Evolutionary conservation across 1,284 basidiomycete species (phyloP).

Genomic region (Ustanciosporium gigantosporum): DNA sequence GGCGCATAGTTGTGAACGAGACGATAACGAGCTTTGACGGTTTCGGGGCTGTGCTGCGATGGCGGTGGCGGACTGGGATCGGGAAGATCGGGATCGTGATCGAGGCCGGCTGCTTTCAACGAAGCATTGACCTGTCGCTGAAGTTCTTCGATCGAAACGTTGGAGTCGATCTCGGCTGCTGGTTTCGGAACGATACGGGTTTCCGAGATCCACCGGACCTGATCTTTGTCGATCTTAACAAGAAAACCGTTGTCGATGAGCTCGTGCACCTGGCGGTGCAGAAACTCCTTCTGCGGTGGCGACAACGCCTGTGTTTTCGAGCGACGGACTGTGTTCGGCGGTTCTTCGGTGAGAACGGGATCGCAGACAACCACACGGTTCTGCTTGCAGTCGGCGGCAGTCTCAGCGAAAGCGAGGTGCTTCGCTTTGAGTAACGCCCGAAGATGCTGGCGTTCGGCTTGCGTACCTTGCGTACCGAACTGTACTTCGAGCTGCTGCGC

Average conservation of each 20-base stretch:
- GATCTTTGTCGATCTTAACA: neutral
- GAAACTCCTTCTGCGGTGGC: slow-evolving; percentile 2
- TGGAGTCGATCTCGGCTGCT: neutral
- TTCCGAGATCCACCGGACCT: slow-evolving; percentile 2
- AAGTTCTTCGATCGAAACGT: neutral
- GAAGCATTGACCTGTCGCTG: neutral
- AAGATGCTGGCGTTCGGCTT: slow-evolving; percentile 1
- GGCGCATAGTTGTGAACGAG: slow-evolving; percentile 4
- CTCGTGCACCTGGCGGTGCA: neutral
- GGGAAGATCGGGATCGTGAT: neutral
- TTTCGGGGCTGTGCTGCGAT: neutral
- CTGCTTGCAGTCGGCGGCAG: slow-evolving; percentile 1
- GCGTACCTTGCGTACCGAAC: neutral
- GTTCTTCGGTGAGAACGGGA: slow-evolving; percentile 1
- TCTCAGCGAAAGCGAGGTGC: slow-evolving; percentile 1
- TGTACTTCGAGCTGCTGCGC: neutral
- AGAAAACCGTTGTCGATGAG: slow-evolving; percentile 1
- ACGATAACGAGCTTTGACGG: neutral
- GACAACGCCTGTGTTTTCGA: slow-evolving; percentile 1
- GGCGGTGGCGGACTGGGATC: neutral
- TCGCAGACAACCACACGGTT: neutral
- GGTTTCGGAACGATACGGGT: slow-evolving; percentile 1
- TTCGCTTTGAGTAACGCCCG: neutral
- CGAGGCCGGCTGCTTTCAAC: neutral
- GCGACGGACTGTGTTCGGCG: neutral